Evolutionary conservation across 1,284 basidiomycete genomes (phyloP).

Genomic region (Lentinus polychrous): DNA sequence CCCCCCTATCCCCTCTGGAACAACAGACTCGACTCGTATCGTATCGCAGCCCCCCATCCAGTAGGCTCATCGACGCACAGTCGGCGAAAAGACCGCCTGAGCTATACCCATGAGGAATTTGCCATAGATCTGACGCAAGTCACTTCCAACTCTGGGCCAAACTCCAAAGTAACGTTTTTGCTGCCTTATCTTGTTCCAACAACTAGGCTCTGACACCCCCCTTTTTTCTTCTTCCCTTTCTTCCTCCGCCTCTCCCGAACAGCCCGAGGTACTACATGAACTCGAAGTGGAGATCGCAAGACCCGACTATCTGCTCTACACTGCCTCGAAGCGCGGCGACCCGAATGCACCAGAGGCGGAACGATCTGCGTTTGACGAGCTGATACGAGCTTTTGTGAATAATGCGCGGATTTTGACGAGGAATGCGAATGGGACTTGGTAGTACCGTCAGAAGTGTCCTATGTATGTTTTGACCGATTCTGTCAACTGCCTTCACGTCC

Average conservation of each 20-base stretch:
- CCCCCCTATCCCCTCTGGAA: constrained; percentile 5
- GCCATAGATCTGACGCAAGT: constrained; percentile 94
- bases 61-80: constrained; percentile 49
- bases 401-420: constrained; percentile 69
- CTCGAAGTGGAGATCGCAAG: constrained; percentile 68
- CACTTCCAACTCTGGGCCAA: constrained; percentile 40
- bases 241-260: not conserved
- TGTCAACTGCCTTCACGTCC: too few species aligned
- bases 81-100: constrained; percentile 85
- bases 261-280: constrained; percentile 64
- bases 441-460: constrained; percentile 15
- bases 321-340: constrained; percentile 54
- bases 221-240: constrained; percentile 6
- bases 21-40: not conserved
- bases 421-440: constrained; percentile 46
- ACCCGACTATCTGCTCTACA: constrained; percentile 50
- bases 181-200: constrained; percentile 2
- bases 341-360: constrained; percentile 50
- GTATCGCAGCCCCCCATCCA: constrained; percentile 10
- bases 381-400: constrained; percentile 78
- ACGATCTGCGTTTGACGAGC: constrained; percentile 69
- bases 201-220: constrained; percentile 2
- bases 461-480: too few species aligned
- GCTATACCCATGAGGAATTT: constrained; percentile 90
- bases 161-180: constrained; percentile 38